A percentile compares a stretch with the other conserved stretches of the same genome.
phyloP scores from a whole-genome alignment of 129 eudicot species.

The Lactuca saligna region DNA sequence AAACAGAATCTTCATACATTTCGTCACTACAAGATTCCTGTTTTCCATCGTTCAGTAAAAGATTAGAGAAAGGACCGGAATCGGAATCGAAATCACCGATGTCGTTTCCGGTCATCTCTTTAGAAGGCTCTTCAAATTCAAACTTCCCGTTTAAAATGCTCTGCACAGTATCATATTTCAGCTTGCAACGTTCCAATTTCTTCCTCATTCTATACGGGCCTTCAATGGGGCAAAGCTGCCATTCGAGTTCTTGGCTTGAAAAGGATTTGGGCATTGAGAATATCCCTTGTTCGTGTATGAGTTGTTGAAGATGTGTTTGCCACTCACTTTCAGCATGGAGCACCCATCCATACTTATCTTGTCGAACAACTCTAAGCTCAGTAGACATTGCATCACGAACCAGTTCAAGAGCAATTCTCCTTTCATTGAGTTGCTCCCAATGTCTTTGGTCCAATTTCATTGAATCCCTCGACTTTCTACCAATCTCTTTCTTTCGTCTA shows the following conservation, averaged over 20 bases:
- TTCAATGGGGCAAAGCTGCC: slow-evolving; percentile 99
- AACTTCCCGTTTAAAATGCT: slow-evolving; percentile 60
- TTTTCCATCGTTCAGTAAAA: slow-evolving; percentile 46
- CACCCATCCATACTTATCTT: slow-evolving; percentile 99
- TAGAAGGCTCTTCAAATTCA: slow-evolving; percentile 43
- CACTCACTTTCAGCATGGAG: slow-evolving; percentile 99
- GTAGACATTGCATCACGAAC: slow-evolving; percentile 92
- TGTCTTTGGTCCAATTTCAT: slow-evolving; percentile 61
- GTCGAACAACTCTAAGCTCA: slow-evolving; percentile 89
- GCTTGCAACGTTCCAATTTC: slow-evolving; percentile 83
- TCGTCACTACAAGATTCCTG: slow-evolving; percentile 56
- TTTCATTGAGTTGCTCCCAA: slow-evolving; percentile 86
- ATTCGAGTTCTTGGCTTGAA: slow-evolving; percentile 53
- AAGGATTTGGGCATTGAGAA: slow-evolving; percentile 59
- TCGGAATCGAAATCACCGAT: slow-evolving; percentile 41
- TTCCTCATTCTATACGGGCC: slow-evolving; percentile 97
- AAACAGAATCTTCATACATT: slow-evolving; percentile 57
- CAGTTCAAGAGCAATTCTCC: slow-evolving; percentile 77
- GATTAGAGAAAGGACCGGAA: slow-evolving; percentile 53
- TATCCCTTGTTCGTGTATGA: slow-evolving; percentile 92
- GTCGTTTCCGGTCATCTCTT: slow-evolving; percentile 55
- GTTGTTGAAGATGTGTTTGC: slow-evolving; percentile 96
- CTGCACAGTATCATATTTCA: slow-evolving; percentile 61
- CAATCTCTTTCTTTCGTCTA: slow-evolving; percentile 81
- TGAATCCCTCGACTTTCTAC: slow-evolving; percentile 57